Base-by-base conservation (phyloP, 768 basidiomycete genomes). In the Suillus paluster region DNA sequence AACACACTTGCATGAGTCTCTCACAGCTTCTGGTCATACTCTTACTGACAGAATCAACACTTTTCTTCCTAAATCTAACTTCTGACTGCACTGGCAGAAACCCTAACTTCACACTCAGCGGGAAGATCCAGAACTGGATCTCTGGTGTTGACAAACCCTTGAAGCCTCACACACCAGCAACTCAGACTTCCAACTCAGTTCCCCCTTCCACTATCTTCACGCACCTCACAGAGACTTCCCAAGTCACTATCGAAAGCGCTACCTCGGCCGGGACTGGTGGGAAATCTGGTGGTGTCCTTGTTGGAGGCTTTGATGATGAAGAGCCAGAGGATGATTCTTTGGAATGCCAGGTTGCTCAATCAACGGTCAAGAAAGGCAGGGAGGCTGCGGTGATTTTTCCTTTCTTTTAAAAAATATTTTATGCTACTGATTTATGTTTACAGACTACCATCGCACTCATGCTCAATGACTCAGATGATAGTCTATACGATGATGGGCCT, bases 51-150 rank as follows among this genome's bases (percentile, higher is more conserved):
- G 60, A 61, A 55, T 30, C 53, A 3, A 46, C 39, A 12, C 38
- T 61, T 41, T 61, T 61, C 36, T 61, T 55, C 39, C 36, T 61
- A 23, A 42, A 55, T 34, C 34, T 55, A 33, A 53, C 60, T 21
- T 38, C 39, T 30, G 15, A 41, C 2, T n/a, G 3, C 38, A 57
- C 7, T 15, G 11, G 10, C 55, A 19, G 21, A 38, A 57, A 41
- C 36, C n/a, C 27, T 12, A 61, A 61, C 17, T 61, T 61, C 14
- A 27, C 17, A 19, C 38, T 61, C 17, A 41, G 30, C 21, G 46
- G 60, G 14, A 50, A 30, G 25, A 25, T 59, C 46, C n/a, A 59
- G 27, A 41, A 34, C 17, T 59, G 58, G 58, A 46, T 27, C 14
- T 44, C 42, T n/a, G 34, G 34, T 17, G 21, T 59, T 23, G 17